These are phyloP conservation scores for Kurtzmaniella cleridarum DNA, from an alignment of 805 yeast species.

Conservation along the genomic window DNA sequence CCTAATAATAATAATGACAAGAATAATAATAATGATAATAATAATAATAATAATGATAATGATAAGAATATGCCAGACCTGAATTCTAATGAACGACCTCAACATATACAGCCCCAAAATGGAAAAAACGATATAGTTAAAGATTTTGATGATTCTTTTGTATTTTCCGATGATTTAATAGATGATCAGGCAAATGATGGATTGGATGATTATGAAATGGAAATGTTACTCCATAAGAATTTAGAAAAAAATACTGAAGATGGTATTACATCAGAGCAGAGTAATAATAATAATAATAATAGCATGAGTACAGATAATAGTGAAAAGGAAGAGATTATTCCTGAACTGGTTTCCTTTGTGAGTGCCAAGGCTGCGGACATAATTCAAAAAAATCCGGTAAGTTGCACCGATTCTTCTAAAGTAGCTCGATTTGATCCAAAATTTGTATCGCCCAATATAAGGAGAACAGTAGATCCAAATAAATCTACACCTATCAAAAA, in stretches of 20 bases:
- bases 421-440: conserved; percentile 51
- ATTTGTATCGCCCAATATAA: conserved; percentile 47
- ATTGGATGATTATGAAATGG: conserved; percentile 20
- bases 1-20: not conserved
- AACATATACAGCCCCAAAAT: not conserved
- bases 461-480: conserved; percentile 57
- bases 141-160: conserved; percentile 37
- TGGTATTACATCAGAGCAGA: not conserved
- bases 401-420: conserved; percentile 32
- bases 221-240: conserved; percentile 14
- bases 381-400: conserved; percentile 34
- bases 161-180: conserved; percentile 35
- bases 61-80: not conserved
- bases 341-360: conserved; percentile 40
- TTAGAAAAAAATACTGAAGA: conserved; percentile 8
- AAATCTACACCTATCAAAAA: conserved; percentile 61
- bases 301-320: not conserved
- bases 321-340: not conserved
- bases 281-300: not conserved
- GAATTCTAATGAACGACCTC: not conserved
- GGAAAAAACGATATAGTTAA: conserved; percentile 8
- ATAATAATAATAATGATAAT: no score
- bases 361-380: conserved; percentile 61
- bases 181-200: conserved; percentile 12
- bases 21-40: no score